Base-by-base conservation (phyloP, 2,329 filamentous ascomycete genomes). In the Phaeosphaeriaceae sp. region DNA sequence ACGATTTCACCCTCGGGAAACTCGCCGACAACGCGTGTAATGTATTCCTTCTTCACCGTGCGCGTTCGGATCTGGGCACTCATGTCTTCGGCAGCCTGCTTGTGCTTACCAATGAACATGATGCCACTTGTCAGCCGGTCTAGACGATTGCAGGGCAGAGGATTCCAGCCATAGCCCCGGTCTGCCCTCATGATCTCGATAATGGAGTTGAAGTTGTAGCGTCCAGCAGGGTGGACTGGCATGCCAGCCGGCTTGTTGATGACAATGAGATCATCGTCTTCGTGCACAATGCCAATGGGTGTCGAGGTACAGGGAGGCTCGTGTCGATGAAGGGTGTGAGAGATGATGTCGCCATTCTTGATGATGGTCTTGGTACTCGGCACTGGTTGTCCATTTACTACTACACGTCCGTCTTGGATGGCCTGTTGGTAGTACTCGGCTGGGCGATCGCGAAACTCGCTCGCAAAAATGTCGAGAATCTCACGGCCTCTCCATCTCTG, bases 221-320 rank as follows among this genome's bases (percentile, higher is more conserved):
- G 86, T 5, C 94, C 94, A 1, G 94, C 93, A 5, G 94, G 90
- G 72, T 99, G 94, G 0, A 99, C 94, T 0, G 94, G 94, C 33
- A 99, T 87, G 6, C 94, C 94, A 0, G 93, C 88, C 0, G 94
- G 94, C 74, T 99, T 99, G 77, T 97, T 92, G 71, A 99, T 96
- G 54, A 97, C 92, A 50, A 99, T 88, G 79, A 99, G 87, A 60
- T 92, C 88, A 37, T 95, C 85, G 62, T 96, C 91, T 74, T 99
- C 94, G 74, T 96, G 89, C 32, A 99, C 86, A 37, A 97, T 83
- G 13, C 83, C 84, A 41, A 99, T 87, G 0, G 89, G 84, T 34
- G 89, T 84, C 13, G 86, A 87, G 2, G 90, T 92, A 26, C 97
- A 91, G 1, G 94, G 94, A 2, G 94, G 94, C 74, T 99, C 94